phyloP scores from a whole-genome alignment of 2,329 filamentous ascomycete species.

The Sporothrix inflata region DNA sequence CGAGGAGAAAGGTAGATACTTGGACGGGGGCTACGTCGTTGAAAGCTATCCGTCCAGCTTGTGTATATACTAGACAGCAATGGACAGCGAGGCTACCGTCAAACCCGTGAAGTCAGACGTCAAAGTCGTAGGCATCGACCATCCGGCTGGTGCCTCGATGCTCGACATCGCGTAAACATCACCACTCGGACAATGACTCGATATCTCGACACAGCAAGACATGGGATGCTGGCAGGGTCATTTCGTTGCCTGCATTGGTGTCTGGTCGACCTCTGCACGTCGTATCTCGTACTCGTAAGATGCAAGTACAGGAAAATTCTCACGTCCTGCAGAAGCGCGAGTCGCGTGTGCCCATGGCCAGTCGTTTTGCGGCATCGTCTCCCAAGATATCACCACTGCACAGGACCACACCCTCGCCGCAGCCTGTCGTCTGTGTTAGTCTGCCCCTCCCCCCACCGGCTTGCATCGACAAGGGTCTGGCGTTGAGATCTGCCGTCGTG shows the following conservation, averaged over 20 bases:
- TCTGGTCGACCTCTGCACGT: background rate
- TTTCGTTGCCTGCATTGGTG: background rate
- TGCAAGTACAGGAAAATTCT: background rate
- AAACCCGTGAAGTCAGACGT: background rate
- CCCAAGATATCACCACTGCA: background rate
- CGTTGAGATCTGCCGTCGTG: slow-evolving; percentile 12
- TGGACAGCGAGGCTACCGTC: background rate
- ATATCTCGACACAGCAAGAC: too few relatives aligned
- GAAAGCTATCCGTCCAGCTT: background rate
- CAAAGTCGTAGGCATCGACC: background rate
- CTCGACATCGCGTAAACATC: background rate
- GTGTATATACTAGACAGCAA: background rate
- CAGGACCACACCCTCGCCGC: background rate
- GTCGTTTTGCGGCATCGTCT: background rate
- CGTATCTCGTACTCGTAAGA: slow-evolving; percentile 5
- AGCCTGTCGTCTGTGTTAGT: background rate
- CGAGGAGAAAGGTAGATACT: background rate
- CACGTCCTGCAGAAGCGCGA: background rate
- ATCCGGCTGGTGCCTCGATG: background rate
- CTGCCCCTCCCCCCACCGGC: background rate
- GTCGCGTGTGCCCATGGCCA: background rate
- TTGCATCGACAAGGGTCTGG: background rate
- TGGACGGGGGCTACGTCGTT: too few relatives aligned
- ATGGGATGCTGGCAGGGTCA: too few relatives aligned
- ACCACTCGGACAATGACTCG: too few relatives aligned